Percentiles rank a stretch among this genome's conserved stretches.
phyloP scores from a whole-genome alignment of 495 filamentous ascomycete genomes.

The Xylaria curta region DNA sequence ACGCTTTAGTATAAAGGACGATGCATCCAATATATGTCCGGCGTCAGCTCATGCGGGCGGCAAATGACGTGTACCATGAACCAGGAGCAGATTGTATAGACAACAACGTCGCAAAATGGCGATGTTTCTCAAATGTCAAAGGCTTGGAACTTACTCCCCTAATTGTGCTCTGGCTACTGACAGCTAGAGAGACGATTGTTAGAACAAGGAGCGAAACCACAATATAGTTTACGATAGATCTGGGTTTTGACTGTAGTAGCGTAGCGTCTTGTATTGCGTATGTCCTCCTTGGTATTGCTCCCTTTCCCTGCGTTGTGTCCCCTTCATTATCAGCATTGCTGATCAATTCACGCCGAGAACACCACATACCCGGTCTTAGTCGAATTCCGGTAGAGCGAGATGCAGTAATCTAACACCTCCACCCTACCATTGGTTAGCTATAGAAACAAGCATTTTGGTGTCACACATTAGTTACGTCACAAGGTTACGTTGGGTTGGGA shows the following conservation, averaged over 20 bases:
- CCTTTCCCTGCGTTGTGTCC: background rate
- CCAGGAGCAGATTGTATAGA: background rate
- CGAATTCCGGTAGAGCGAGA: background rate
- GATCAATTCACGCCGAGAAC: background rate
- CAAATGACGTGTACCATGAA: background rate
- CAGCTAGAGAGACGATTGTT: background rate
- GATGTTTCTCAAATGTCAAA: background rate
- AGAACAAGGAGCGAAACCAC: background rate
- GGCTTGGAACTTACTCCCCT: background rate
- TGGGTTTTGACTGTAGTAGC: background rate
- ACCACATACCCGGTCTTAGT: background rate
- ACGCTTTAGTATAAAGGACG: background rate
- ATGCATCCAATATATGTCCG: background rate
- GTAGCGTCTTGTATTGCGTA: background rate
- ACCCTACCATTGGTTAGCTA: background rate
- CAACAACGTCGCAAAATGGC: background rate
- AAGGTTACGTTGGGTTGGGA: conserved; percentile 12
- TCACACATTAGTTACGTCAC: background rate
- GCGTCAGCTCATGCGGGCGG: background rate
- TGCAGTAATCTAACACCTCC: background rate
- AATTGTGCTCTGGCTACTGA: background rate
- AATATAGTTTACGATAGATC: background rate
- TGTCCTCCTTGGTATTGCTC: background rate
- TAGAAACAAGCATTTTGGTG: conserved; percentile 3
- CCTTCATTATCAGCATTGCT: background rate